phyloP scores from a whole-genome alignment of 164 flowering plant species.

The Hamamelis virginiana region DNA sequence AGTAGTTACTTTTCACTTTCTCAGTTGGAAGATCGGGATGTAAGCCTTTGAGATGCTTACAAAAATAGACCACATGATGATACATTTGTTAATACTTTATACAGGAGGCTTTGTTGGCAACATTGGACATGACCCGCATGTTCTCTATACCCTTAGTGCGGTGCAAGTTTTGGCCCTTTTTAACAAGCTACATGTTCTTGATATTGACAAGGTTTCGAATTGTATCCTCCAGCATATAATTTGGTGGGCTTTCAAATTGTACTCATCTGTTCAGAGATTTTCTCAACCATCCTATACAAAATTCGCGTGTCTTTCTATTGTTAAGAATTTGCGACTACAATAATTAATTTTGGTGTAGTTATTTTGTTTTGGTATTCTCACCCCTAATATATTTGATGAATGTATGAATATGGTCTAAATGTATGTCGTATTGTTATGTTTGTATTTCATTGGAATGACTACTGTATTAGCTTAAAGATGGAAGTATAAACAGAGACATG shows the following conservation, averaged over 20 bases:
- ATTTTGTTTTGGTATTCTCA: neutral
- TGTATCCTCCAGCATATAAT: conserved; percentile 65
- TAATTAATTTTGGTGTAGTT: neutral
- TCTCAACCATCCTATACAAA: neutral
- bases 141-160: conserved; percentile 80
- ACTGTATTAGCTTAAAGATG: neutral
- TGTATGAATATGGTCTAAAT: neutral
- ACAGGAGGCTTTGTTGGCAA: conserved; percentile 95
- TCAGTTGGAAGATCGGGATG: no score
- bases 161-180: conserved; percentile 83
- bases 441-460: neutral
- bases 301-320: neutral
- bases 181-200: conserved; percentile 73
- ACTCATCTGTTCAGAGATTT: neutral
- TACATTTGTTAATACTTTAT: conserved; percentile 22
- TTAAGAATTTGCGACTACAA: neutral
- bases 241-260: conserved; percentile 6
- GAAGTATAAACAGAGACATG: neutral
- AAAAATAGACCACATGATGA: neutral
- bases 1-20: no score
- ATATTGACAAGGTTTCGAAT: conserved; percentile 57
- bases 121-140: conserved; percentile 87
- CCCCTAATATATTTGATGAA: neutral
- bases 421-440: neutral
- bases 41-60: no score